phyloP scores from a whole-genome alignment of 176 grass and related monocot species.

The Juncus effusus region DNA sequence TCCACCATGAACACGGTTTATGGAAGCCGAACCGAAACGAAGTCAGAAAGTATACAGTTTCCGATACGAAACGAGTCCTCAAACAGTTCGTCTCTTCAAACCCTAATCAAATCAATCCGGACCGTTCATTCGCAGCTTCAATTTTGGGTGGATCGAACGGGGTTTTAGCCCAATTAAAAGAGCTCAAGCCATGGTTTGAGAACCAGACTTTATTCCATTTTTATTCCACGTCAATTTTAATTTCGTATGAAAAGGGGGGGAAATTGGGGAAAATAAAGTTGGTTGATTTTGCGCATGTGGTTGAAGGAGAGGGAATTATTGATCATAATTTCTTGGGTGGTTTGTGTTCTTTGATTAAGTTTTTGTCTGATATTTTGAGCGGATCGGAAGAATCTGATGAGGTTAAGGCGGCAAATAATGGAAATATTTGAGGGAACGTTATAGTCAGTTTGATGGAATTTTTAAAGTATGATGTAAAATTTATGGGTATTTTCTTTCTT shows the following conservation, averaged over 20 bases:
- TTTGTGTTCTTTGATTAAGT: conserved; percentile 72
- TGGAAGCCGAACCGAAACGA: conserved; percentile 46
- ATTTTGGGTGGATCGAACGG: conserved; percentile 58
- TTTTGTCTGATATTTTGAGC: conserved; percentile 49
- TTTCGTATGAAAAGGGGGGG: conserved; percentile 47
- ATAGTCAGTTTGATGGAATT: no score
- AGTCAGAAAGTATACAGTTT: conserved; percentile 35
- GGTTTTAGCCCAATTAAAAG: conserved; percentile 58
- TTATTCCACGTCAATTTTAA: conserved; percentile 64
- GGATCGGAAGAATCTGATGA: conserved; percentile 11
- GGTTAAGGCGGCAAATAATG: no score
- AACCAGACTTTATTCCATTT: conserved; percentile 85
- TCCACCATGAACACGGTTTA: conserved; percentile 8
- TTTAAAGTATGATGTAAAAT: no score
- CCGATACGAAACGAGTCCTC: conserved; percentile 49
- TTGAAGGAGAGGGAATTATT: conserved; percentile 64
- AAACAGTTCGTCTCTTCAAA: conserved; percentile 55
- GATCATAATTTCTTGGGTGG: conserved; percentile 93
- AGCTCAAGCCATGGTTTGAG: conserved; percentile 91
- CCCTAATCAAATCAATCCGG: conserved; percentile 16
- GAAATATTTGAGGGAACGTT: no score
- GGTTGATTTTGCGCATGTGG: conserved; percentile 78
- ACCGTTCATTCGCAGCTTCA: conserved; percentile 43
- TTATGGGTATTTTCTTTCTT: no score
- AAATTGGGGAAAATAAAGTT: conserved; percentile 49